Percentiles rank a stretch among this genome's conserved stretches.
phyloP scores from a whole-genome alignment of 768 basidiomycete species.

The Pseudohyphozyma bogoriensis region DNA sequence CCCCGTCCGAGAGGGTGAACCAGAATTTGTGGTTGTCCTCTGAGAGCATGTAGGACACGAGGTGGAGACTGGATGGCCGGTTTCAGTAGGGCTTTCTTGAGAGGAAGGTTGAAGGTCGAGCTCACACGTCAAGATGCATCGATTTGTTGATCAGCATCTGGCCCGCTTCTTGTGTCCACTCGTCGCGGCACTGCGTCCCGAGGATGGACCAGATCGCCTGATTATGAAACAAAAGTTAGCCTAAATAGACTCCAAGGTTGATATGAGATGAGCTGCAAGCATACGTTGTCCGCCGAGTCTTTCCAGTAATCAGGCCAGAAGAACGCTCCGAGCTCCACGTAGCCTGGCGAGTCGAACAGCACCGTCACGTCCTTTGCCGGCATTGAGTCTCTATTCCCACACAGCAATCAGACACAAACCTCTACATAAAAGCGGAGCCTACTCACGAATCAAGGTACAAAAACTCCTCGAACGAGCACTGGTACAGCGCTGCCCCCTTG shows the following conservation, averaged over 20 bases:
- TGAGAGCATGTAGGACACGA: conserved; percentile 38
- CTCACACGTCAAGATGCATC: conserved; percentile 39
- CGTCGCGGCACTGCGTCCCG: conserved; percentile 42
- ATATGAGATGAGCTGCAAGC: neutral
- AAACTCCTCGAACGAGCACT: conserved; percentile 37
- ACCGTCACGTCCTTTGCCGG: conserved; percentile 37
- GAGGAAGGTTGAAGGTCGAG: neutral
- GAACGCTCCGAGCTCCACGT: conserved; percentile 38
- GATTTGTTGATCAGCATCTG: conserved; percentile 44
- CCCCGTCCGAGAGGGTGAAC: conserved; percentile 42
- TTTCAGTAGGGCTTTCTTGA: neutral
- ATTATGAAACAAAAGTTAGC: neutral
- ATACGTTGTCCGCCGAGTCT: conserved; percentile 33
- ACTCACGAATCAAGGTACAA: conserved; percentile 38
- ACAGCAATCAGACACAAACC: no score
- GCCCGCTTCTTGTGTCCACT: conserved; percentile 44
- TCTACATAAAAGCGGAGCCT: conserved; percentile 4
- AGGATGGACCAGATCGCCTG: conserved; percentile 40
- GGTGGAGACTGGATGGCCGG: conserved; percentile 27
- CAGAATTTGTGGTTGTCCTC: conserved; percentile 38
- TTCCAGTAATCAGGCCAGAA: conserved; percentile 43
- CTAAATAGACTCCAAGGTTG: neutral
- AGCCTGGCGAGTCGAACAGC: conserved; percentile 41
- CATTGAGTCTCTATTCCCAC: conserved; percentile 36
- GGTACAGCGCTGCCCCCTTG: conserved; percentile 36